These are phyloP conservation scores for Aspergillus bombycis DNA, from an alignment of 2,329 filamentous ascomycete genomes.

Conservation along the genomic window DNA sequence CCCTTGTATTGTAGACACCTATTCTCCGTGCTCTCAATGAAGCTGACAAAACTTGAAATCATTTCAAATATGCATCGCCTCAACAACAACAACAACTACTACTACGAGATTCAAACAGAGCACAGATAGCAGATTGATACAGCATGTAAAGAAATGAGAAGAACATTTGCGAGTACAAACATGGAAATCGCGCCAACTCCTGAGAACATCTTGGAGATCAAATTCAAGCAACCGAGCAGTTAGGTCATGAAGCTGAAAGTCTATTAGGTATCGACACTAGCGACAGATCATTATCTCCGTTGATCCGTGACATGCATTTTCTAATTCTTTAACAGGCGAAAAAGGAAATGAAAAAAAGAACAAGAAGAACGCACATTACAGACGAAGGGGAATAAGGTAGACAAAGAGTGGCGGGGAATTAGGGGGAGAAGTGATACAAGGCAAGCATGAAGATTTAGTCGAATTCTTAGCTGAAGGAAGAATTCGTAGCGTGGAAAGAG, in stretches of 20 bases:
- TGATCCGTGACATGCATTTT: conserved; percentile 31
- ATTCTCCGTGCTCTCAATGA: not conserved
- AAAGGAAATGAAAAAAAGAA: conserved; percentile 6
- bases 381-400: not conserved
- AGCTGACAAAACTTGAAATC: not conserved
- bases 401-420: not conserved
- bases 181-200: not conserved
- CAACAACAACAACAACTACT: not conserved
- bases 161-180: not conserved
- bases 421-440: not conserved
- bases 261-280: conserved; percentile 36
- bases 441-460: not conserved
- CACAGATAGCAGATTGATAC: not conserved
- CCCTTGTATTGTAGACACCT: not conserved
- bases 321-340: conserved; percentile 25
- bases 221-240: conserved; percentile 20
- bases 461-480: not conserved
- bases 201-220: conserved; percentile 7
- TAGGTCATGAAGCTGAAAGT: conserved; percentile 29
- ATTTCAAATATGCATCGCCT: not conserved
- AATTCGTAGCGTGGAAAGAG: too few relatives aligned
- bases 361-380: not conserved
- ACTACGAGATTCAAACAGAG: not conserved
- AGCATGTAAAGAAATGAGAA: not conserved
- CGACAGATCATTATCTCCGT: conserved; percentile 30